Base-by-base conservation (phyloP, 2,329 filamentous ascomycete genomes). In the Arthroderma sp. region DNA sequence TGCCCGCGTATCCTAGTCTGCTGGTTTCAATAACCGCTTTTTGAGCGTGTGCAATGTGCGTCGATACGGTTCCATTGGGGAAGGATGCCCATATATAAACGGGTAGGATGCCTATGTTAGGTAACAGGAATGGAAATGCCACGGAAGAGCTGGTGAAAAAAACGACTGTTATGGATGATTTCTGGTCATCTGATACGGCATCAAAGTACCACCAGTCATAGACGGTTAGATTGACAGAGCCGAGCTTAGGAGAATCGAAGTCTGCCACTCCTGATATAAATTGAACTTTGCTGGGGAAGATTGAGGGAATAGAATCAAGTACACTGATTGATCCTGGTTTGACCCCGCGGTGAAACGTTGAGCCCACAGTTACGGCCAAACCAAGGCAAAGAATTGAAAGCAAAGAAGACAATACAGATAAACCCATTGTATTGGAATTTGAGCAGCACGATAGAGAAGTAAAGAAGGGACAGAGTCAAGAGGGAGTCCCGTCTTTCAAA, bases 121-220 rank as follows among this genome's bases (percentile, higher is more conserved):
- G n/a, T 1, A 58, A 33, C 2, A 66, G 55, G 47, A 71, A 73
- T 1, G 74, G 70, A 5, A 76, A 76, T 9, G 70, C 71, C 2
- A 63, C 43, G 0, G 61, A 56, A 0, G 66, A 59, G 8, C 66
- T 61, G 1, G 65, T 66, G 58, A 68, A 70, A 61, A 73, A 71
- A 21, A 66, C 66, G 15, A 74, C 51, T 0, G 66, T 64, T 6
- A 73, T 54, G 0, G 65, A 67, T 19, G 65, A 62, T 6, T 62
- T 58, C 1, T 64, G 59, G 49, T 66, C 62, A 6, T 61, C 52
- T 1, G 70, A 65, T 9, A 74, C 64, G 19, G 63, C 69, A 58
- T 74, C 70, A 47, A 74, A 74, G 59, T 72, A 73, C 72, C 72
- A 74, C 70, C 71, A 73, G 61, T 71, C 68, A 49, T 68, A 71